Conservation (phyloP, 192 early-diverging fungal genomes). For the Nowakowskiella sp. region DNA sequence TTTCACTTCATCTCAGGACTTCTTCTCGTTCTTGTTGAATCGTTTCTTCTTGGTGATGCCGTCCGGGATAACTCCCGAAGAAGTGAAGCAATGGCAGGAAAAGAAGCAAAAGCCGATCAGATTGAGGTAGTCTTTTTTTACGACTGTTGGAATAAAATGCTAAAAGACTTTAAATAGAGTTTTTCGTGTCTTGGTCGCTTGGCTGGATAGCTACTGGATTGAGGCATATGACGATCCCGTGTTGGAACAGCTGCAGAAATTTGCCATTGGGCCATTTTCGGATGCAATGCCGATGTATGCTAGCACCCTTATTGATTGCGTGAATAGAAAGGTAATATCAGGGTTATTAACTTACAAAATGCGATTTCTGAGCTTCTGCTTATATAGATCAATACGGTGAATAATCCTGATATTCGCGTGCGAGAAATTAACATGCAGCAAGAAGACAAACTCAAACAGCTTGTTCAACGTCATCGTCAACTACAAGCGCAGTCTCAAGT, state of each 20-base stretch:
- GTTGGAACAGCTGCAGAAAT: conserved; percentile 66
- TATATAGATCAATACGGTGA: too few relatives aligned
- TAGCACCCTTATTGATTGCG: conserved; percentile 62
- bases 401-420: conserved; percentile 51
- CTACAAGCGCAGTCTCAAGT: neutral
- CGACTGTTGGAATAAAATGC: neutral
- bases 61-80: conserved; percentile 44
- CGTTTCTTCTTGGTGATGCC: conserved; percentile 76
- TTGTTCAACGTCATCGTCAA: too few relatives aligned
- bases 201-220: conserved; percentile 85
- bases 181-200: conserved; percentile 81
- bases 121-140: conserved; percentile 32
- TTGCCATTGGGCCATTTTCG: conserved; percentile 62
- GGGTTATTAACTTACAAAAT: conserved; percentile 36
- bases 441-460: conserved; percentile 35
- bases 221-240: conserved; percentile 66
- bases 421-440: conserved; percentile 5
- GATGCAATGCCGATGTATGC: conserved; percentile 64
- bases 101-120: conserved; percentile 81
- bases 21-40: conserved; percentile 59
- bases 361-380: too few relatives aligned
- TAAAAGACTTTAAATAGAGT: conserved; percentile 39
- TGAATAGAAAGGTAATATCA: conserved; percentile 56
- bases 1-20: conserved; percentile 66
- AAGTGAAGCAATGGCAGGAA: conserved; percentile 70